Percentiles rank a stretch among this genome's conserved stretches.
These are phyloP conservation scores for Prunus armeniaca DNA, from an alignment of 306 rosid genomes.

Conservation along the genomic window DNA sequence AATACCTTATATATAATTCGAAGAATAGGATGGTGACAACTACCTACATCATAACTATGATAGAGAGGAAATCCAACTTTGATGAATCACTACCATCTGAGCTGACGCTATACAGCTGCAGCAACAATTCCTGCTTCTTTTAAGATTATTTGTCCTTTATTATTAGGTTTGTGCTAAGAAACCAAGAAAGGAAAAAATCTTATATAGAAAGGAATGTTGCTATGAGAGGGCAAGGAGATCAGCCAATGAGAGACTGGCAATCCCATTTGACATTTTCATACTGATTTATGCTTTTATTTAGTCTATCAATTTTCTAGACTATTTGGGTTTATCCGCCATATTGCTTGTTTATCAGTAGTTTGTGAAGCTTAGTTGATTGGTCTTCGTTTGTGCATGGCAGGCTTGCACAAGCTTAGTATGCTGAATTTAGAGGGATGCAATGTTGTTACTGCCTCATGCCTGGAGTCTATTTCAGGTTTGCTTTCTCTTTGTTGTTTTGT, in stretches of 20 bases:
- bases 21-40: neutral
- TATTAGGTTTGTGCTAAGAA: neutral
- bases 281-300: neutral
- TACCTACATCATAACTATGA: neutral
- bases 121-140: neutral
- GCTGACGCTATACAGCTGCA: neutral
- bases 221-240: neutral
- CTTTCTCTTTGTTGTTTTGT: neutral
- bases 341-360: slow-evolving; percentile 10
- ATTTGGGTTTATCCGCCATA: neutral
- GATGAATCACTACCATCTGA: neutral
- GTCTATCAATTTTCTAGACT: slow-evolving; percentile 10
- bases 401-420: slow-evolving; percentile 51
- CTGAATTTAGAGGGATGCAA: slow-evolving; percentile 65
- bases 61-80: neutral
- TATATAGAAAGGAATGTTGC: neutral
- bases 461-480: slow-evolving; percentile 54
- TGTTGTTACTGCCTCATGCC: slow-evolving; percentile 49
- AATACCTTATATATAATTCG: neutral
- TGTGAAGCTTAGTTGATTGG: slow-evolving; percentile 1
- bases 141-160: neutral
- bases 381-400: slow-evolving; percentile 36
- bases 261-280: neutral
- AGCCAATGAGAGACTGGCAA: neutral
- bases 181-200: neutral